A percentile compares a stretch with the other conserved stretches of the same genome.
Evolutionary conservation across 257 asterid species (phyloP).

Genomic region (Plantago ovata): DNA sequence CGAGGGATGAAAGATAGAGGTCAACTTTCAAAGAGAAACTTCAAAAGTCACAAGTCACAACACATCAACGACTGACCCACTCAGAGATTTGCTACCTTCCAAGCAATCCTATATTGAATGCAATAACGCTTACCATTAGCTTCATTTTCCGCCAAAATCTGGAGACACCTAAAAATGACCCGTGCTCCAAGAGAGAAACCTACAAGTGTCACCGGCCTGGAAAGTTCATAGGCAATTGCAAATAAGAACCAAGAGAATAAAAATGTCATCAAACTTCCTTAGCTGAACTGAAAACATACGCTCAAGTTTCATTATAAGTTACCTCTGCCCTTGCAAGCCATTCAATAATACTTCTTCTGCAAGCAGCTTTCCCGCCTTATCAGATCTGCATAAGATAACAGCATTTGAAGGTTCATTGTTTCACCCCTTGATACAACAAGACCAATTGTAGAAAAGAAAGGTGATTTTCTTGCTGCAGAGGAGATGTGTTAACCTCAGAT

Average conservation of each 20-base stretch:
- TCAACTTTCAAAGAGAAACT: too few species aligned
- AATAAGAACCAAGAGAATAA: conserved; percentile 11
- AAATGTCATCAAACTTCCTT: neutral
- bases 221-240: conserved; percentile 22
- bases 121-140: conserved; percentile 38
- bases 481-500: neutral
- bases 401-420: neutral
- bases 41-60: too few species aligned
- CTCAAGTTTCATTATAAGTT: conserved; percentile 9
- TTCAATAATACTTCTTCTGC: conserved; percentile 85
- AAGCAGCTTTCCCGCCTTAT: conserved; percentile 85
- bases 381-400: conserved; percentile 53
- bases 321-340: conserved; percentile 92
- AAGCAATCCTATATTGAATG: conserved; percentile 5
- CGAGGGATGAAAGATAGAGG: too few species aligned
- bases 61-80: neutral
- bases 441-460: conserved; percentile 15
- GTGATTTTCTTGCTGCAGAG: neutral
- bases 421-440: neutral
- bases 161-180: conserved; percentile 90
- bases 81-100: neutral
- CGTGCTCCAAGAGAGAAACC: conserved; percentile 99
- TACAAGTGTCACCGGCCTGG: conserved; percentile 95
- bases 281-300: neutral
- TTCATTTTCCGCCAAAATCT: conserved; percentile 64